Base-by-base conservation (phyloP, 768 basidiomycete species). In the Leccinum boreale region DNA sequence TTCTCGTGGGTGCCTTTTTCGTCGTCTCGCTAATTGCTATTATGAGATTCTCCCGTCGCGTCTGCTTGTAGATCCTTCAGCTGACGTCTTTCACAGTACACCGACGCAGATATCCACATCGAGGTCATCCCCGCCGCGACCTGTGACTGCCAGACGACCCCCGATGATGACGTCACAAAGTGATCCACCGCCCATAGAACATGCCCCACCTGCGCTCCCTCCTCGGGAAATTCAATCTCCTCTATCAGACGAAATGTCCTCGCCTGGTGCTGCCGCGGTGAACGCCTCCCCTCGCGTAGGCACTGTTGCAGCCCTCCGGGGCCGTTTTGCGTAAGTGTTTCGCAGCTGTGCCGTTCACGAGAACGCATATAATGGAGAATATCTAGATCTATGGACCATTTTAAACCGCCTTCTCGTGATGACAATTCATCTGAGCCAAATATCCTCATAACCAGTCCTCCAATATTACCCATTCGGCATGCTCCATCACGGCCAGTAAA, bases 1-100 rank as follows among this genome's bases (percentile, higher is more conserved):
- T 79, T 83, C 58, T 72, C 72, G 83, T 85, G 73, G 75, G 83
- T 80, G 6, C 1, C n/a, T 21, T 39, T 1, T 56, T 56, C 44
- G 44, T 31, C 49, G 21, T 49, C 3, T 7, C 14, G 26, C 19
- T 19, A 31, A 23, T 36, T 58, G 14, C 42, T 28, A 42, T 42
- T 9, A 11, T 10, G 42, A 15, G 15, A 36, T 21, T 47, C 7
- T 15, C 23, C 5, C 17, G 6, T 24, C 50, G 8, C 2, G 24
- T 28, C 4, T 11, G 10, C 28, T 36, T 36, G 10, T 47, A 29
- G 7, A 52, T n/a, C 52, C 48, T 24, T 35, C 23, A 28, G 5
- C 52, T 47, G 15, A 50, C 45, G 10, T n/a, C 17, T 52, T 39
- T 50, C 15, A 21, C 26, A 73, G 72, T 2, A 55, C 54, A 17